Base-by-base conservation (phyloP, 768 basidiomycete species). In the Tulasnella sp. region DNA sequence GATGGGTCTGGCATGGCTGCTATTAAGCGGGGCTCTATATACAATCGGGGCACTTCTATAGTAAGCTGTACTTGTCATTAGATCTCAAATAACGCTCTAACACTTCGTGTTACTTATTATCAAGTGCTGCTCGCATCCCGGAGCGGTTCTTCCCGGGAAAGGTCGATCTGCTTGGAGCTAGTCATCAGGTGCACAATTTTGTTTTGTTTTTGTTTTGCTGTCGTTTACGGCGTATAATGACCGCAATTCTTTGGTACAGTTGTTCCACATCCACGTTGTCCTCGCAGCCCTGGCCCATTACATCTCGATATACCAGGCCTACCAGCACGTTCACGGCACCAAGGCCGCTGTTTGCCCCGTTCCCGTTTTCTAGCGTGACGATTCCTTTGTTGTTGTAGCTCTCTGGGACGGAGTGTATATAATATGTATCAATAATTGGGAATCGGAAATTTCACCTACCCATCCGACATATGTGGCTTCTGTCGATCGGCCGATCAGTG, bases 261-360 rank as follows among this genome's bases (percentile, higher is more conserved):
- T 95, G 65, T 94, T 96, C 71, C 93, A 94, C 68, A 70, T 83
- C 62, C 82, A 79, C 66, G 90, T 94, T 38, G 75, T 90, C 56
- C 70, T 83, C 24, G 88, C 85, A 9, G 86, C 84, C 34, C 70
- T 84, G 64, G 74, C 80, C 9, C 86, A 88, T 65, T 88, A 84
- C 71, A 70, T 71, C 34, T 75, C 73, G 64, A 75, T 87, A 60
- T 65, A 82, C 61, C 77, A 76, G 23, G 77, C 77, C 44, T 77
- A 87, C 66, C 68, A 79, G 61, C 78, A 83, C 70, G 79, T 82
- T 70, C 82, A 87, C 41, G 61, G 61, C 3, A 38, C 34, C 21
- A 38, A 63, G 27, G 49, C 29, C 8, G 58, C n/a, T 1, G 26
- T 30, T 9, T 59, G 58, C 29, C 56, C 56, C 2, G 56, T 38